phyloP scores from a whole-genome alignment of 2,329 filamentous ascomycete species.

The Corinectria fuckeliana region DNA sequence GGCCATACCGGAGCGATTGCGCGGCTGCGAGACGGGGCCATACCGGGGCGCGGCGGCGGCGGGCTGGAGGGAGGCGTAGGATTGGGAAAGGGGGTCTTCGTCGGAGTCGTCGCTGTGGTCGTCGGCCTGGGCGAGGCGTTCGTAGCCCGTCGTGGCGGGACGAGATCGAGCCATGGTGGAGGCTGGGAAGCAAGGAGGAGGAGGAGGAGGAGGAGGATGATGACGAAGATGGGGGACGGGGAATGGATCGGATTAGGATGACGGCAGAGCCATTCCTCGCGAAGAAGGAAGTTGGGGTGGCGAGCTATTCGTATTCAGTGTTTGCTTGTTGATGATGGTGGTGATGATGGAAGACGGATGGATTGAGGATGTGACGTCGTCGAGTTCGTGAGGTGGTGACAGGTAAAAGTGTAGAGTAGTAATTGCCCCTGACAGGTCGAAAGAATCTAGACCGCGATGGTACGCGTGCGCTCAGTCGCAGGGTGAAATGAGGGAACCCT shows the following conservation, averaged over 20 bases:
- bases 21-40: constrained; percentile 67
- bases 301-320: background rate
- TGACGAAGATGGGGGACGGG: constrained; percentile 1
- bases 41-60: constrained; percentile 67
- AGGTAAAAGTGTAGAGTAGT: background rate
- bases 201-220: background rate
- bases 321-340: background rate
- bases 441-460: constrained; percentile 7
- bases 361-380: constrained; percentile 13
- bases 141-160: constrained; percentile 81
- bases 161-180: constrained; percentile 67
- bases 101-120: constrained; percentile 76
- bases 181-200: background rate
- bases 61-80: constrained; percentile 63
- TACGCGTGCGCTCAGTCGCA: constrained; percentile 8
- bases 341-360: background rate
- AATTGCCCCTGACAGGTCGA: constrained; percentile 12
- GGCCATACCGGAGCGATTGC: constrained; percentile 65
- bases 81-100: constrained; percentile 62
- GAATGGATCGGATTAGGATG: constrained; percentile 11
- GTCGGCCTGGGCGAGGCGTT: constrained; percentile 83
- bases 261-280: constrained; percentile 28
- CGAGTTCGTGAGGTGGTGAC: constrained; percentile 3
- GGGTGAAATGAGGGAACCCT: background rate
- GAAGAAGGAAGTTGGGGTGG: background rate